phyloP scores from a whole-genome alignment of 768 basidiomycete genomes.

The Lactarius pseudohatsudake region DNA sequence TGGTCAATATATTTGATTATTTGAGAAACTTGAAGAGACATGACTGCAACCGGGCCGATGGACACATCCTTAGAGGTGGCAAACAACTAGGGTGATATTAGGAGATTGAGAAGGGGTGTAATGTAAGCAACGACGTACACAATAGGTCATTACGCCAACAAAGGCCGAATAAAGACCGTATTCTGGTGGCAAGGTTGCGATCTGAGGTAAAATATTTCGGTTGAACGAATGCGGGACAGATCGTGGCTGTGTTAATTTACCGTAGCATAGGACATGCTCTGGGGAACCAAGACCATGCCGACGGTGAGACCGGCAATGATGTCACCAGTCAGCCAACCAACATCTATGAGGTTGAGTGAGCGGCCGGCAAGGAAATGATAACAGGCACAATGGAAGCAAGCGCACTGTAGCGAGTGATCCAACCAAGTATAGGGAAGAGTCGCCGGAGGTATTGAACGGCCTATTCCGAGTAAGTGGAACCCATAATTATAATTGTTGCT shows the following conservation, averaged over 20 bases:
- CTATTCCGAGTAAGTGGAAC: slow-evolving; percentile 39
- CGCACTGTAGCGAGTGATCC: slow-evolving; percentile 87
- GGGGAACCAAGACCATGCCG: slow-evolving; percentile 93
- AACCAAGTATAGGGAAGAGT: slow-evolving; percentile 82
- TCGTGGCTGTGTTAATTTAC: slow-evolving; percentile 37
- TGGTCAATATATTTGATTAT: slow-evolving; percentile 69
- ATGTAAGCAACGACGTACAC: slow-evolving; percentile 46
- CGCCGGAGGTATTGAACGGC: slow-evolving; percentile 59
- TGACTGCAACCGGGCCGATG: slow-evolving; percentile 99
- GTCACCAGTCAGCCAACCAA: slow-evolving; percentile 83
- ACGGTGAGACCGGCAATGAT: slow-evolving; percentile 90
- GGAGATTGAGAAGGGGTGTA: slow-evolving; percentile 2
- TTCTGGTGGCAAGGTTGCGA: slow-evolving; percentile 79
- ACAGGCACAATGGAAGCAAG: slow-evolving; percentile 11
- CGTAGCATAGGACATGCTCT: slow-evolving; percentile 87
- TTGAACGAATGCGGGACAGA: neutral
- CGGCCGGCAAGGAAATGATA: neutral
- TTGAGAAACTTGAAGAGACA: slow-evolving; percentile 86
- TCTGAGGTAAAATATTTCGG: slow-evolving; percentile 43
- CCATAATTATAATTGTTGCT: slow-evolving; percentile 2
- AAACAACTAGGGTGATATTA: slow-evolving; percentile 60
- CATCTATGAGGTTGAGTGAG: slow-evolving; percentile 27
- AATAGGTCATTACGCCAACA: slow-evolving; percentile 82
- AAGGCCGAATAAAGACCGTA: slow-evolving; percentile 96
- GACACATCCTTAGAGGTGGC: slow-evolving; percentile 98